Evolutionary conservation across 2,329 filamentous ascomycete species (phyloP).

Genomic region (Claviceps humidiphila): DNA sequence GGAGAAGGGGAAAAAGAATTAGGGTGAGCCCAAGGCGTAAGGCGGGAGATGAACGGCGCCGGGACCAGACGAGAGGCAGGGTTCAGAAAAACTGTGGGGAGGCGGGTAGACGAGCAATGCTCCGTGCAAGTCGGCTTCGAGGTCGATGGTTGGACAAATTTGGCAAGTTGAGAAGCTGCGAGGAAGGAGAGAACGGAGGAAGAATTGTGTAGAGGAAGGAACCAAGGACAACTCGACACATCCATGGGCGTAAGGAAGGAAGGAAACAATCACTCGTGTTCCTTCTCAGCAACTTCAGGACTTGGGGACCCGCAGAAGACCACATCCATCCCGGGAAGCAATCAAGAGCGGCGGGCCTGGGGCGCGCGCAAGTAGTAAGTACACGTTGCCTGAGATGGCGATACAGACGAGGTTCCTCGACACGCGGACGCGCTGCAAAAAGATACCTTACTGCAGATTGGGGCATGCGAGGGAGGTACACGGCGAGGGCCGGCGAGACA

Average conservation of each 20-base stretch:
- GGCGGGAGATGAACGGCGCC: slow-evolving; percentile 10
- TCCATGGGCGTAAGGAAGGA: background rate
- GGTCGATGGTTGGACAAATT: no score
- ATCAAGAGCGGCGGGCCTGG: slow-evolving; percentile 2
- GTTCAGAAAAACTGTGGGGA: slow-evolving; percentile 9
- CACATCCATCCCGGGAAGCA: slow-evolving; percentile 1
- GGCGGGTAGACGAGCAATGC: slow-evolving; percentile 4
- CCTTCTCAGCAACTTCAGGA: background rate
- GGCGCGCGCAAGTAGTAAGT: slow-evolving; percentile 3
- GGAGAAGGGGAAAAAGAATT: slow-evolving; percentile 15
- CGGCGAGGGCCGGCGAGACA: background rate
- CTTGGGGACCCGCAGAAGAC: background rate
- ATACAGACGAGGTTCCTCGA: slow-evolving; percentile 6
- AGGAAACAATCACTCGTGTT: background rate
- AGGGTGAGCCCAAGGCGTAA: slow-evolving; percentile 7
- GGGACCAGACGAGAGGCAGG: slow-evolving; percentile 8
- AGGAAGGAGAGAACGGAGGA: no score
- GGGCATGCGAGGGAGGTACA: slow-evolving; percentile 3
- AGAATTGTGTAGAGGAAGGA: background rate
- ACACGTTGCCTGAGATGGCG: slow-evolving; percentile 1
- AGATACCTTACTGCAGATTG: slow-evolving; percentile 6
- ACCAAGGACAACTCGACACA: background rate
- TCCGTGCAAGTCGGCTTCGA: background rate
- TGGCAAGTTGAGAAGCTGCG: no score
- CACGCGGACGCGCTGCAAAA: slow-evolving; percentile 1